Conservation (phyloP, 345 rosid genomes). For the Turritis glabra region DNA sequence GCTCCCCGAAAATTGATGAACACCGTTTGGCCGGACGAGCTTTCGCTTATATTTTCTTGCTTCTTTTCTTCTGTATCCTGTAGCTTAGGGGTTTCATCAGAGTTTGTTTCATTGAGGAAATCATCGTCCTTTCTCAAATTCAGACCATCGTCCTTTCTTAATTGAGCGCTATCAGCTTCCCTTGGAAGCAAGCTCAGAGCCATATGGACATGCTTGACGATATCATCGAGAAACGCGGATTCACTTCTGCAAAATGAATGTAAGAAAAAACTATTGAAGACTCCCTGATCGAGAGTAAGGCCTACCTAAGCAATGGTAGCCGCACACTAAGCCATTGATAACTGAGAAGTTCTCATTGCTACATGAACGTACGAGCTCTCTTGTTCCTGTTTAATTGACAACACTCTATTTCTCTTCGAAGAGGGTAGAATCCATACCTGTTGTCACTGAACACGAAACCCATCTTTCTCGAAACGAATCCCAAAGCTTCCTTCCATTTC, state of each 20-base stretch:
- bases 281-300: too few species aligned
- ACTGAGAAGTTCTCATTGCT: too few species aligned
- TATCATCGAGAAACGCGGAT: neutral
- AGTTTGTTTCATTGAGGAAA: neutral
- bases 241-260: neutral
- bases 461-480: neutral
- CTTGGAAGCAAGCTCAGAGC: neutral
- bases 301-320: too few species aligned
- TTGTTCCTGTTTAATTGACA: too few species aligned
- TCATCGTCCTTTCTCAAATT: neutral
- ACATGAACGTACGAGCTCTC: too few species aligned
- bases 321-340: too few species aligned
- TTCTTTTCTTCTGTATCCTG: neutral
- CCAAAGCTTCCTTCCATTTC: neutral
- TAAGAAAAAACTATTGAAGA: too few species aligned
- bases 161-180: neutral
- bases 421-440: neutral
- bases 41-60: neutral
- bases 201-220: neutral
- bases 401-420: too few species aligned
- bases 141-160: neutral
- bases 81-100: too few species aligned
- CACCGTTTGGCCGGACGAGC: neutral
- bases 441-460: neutral
- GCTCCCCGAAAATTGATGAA: neutral